Evolutionary conservation across 140 eudicot species (phyloP), one percentile per base, ranked within the genome.

Genomic region (Ambrosia hybrid): DNA sequence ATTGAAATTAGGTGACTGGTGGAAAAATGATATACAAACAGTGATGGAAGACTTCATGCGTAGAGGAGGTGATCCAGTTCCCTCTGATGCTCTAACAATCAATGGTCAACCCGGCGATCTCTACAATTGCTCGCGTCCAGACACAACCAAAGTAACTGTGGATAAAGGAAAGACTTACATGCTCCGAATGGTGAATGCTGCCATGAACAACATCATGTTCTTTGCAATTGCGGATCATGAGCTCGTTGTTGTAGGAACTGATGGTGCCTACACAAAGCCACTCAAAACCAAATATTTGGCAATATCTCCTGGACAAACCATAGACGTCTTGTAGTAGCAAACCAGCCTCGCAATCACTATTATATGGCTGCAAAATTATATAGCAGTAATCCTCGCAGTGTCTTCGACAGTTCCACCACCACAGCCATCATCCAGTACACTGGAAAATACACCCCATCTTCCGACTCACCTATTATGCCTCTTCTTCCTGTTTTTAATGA

Each of bases 41-140:
- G 30, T 21, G 30, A 21, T 21, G 30, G 30, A 21, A 21, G 30
- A 21, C 30, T 21, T 21, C 30, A 21, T 21, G 30, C 30, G 30
- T 21, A 21, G 30, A 21, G 30, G 30, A 21, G 30, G 30, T 1
- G 92, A 79, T 60, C 92, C 92, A 1, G 76, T 70, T 68, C 4
- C 15, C n/a, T 83, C 89, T 41, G 92, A 86, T 72, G 90, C 92
- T 59, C 67, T 77, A 16, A 81, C 84, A 4, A 77, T 88, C 3
- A 88, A 88, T 6, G 96, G 92, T 41, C 93, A 86, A n/a, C 93
- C 93, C 1, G 96, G 93, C 9, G 88, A 80, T 66, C 69, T 9
- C 1, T 89, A 82, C 70, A 78, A 83, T 17, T 87, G 91, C 77
- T 87, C 96, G 30, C 30, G 30, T 21, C 30, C 30, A 21, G 30